These are phyloP conservation scores for Penicillium argentinense DNA, from an alignment of 495 filamentous ascomycete species.

Conservation along the genomic window DNA sequence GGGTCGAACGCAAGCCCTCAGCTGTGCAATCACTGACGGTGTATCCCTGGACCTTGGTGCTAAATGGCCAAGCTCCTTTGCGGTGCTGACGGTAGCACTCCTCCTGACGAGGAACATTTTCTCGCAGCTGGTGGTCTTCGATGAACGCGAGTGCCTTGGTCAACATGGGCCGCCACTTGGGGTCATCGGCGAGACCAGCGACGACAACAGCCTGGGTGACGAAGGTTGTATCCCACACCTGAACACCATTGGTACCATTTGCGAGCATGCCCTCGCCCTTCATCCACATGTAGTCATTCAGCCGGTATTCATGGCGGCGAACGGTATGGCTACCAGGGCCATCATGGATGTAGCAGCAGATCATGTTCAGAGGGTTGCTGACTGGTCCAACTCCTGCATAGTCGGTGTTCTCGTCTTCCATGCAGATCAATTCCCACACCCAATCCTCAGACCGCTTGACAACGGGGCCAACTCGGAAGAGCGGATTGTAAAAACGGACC, in stretches of 20 bases:
- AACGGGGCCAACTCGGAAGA: conserved; percentile 59
- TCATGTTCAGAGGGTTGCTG: conserved; percentile 81
- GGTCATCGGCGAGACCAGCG: conserved; percentile 73
- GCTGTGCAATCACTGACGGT: conserved; percentile 93
- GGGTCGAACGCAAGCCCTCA: conserved; percentile 82
- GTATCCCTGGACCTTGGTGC: conserved; percentile 88
- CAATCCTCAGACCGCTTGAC: conserved; percentile 69
- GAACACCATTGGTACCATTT: conserved; percentile 96
- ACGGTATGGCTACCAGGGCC: conserved; percentile 77
- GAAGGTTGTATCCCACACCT: conserved; percentile 95
- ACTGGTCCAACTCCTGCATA: conserved; percentile 86
- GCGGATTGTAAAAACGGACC: conserved; percentile 75
- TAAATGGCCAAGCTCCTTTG: conserved; percentile 95
- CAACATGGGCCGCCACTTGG: conserved; percentile 81
- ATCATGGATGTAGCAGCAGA: conserved; percentile 80
- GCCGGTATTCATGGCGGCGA: conserved; percentile 71
- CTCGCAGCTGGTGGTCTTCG: conserved; percentile 87
- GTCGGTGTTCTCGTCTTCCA: conserved; percentile 90
- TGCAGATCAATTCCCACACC: conserved; percentile 73
- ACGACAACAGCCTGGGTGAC: conserved; percentile 78
- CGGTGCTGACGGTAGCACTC: conserved; percentile 87
- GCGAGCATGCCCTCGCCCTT: conserved; percentile 89
- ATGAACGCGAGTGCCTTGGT: conserved; percentile 81
- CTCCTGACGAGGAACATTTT: conserved; percentile 74
- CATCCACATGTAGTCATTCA: conserved; percentile 89